Conservation (phyloP, 495 filamentous ascomycete genomes). For the Penicillium diatomitis region DNA sequence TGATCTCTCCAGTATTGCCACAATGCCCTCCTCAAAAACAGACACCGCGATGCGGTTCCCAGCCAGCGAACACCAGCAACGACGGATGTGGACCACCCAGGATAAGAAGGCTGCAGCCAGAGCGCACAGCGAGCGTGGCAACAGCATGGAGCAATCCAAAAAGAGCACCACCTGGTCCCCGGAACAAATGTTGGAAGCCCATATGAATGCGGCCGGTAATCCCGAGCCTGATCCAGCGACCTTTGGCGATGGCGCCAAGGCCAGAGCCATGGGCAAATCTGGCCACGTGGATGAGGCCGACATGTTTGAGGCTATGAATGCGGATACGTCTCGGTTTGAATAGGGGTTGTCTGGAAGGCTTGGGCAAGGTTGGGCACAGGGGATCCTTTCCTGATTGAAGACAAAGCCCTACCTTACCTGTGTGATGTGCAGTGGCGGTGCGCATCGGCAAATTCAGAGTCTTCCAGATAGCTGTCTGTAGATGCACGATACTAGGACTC, state of each 20-base stretch:
- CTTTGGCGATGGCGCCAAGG: slow-evolving; percentile 12
- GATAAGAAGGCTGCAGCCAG: slow-evolving; percentile 9
- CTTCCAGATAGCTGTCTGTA: too few species aligned
- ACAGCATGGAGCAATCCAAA: slow-evolving; percentile 4
- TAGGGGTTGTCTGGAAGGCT: slow-evolving; percentile 2
- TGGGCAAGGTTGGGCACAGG: too few species aligned
- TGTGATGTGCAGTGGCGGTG: too few species aligned
- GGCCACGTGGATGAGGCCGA: slow-evolving; percentile 16
- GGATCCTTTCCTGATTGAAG: too few species aligned
- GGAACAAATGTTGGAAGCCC: slow-evolving; percentile 21
- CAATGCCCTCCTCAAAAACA: slow-evolving; percentile 25
- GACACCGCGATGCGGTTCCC: slow-evolving; percentile 19
- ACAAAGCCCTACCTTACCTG: too few species aligned
- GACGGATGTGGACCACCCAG: slow-evolving; percentile 16
- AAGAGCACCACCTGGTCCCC: slow-evolving; percentile 14
- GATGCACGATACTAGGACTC: too few species aligned
- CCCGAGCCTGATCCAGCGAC: slow-evolving; percentile 23
- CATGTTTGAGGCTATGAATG: slow-evolving; percentile 20
- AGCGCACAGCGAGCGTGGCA: slow-evolving; percentile 3
- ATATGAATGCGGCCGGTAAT: slow-evolving; percentile 27
- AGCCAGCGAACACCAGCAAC: slow-evolving; percentile 14
- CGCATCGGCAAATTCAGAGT: too few species aligned
- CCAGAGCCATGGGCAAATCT: slow-evolving; percentile 6
- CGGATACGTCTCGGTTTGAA: slow-evolving; percentile 28
- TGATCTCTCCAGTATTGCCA: background rate